These are phyloP conservation scores for Oryza glumipatula DNA, from an alignment of 176 grass and related monocot genomes.

Conservation along the genomic window DNA sequence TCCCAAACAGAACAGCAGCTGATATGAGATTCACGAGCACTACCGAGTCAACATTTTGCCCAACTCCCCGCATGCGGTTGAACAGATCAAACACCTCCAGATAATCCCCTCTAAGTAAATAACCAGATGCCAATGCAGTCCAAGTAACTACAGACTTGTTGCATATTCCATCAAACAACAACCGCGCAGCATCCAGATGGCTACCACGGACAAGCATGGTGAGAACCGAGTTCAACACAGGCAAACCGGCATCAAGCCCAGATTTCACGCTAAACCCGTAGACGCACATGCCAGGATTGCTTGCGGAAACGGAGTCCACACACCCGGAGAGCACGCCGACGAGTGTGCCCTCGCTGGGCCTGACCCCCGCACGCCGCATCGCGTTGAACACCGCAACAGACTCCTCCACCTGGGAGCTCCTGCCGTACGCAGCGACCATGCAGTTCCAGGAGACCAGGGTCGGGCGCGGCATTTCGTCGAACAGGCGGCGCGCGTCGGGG, in stretches of 20 bases:
- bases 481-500: conserved; percentile 56
- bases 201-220: conserved; percentile 44
- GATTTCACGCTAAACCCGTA: conserved; percentile 51
- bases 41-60: conserved; percentile 39
- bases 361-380: conserved; percentile 39
- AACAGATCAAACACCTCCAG: conserved; percentile 54
- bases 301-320: neutral
- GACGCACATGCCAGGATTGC: conserved; percentile 38
- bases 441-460: conserved; percentile 66
- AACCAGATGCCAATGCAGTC: conserved; percentile 53
- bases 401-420: conserved; percentile 21
- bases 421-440: conserved; percentile 52
- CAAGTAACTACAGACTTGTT: conserved; percentile 62
- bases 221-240: conserved; percentile 51
- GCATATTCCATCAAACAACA: conserved; percentile 45
- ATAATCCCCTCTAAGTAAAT: conserved; percentile 40
- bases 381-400: conserved; percentile 43
- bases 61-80: conserved; percentile 36
- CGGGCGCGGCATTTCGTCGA: conserved; percentile 55
- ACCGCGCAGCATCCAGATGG: conserved; percentile 28
- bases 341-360: conserved; percentile 40
- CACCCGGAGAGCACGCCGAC: conserved; percentile 50
- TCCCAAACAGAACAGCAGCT: conserved; percentile 37
- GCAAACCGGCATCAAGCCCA: conserved; percentile 47
- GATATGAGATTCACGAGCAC: conserved; percentile 47